Conservation (phyloP, 169 alveolate genomes). For the Plasmodium malariae region DNA sequence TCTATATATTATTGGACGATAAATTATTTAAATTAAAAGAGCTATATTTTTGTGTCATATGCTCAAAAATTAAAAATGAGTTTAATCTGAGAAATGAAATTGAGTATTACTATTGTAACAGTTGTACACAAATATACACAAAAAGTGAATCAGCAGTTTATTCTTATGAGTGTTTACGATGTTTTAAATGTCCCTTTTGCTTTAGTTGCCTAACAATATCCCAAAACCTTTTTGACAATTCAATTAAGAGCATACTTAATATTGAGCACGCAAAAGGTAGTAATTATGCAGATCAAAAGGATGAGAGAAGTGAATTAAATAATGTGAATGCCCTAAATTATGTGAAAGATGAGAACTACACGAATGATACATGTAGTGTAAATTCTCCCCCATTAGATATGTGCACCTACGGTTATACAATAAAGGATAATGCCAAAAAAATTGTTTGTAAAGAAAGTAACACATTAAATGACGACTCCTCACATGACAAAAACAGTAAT, state of each 20-base stretch:
- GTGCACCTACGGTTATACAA: neutral
- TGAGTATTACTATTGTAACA: slow-evolving; percentile 64
- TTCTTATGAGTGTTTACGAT: slow-evolving; percentile 67
- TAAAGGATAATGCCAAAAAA: neutral
- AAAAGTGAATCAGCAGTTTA: slow-evolving; percentile 43
- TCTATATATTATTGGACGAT: slow-evolving; percentile 49
- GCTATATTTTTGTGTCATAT: slow-evolving; percentile 55
- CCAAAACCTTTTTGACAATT: slow-evolving; percentile 13
- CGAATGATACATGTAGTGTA: neutral
- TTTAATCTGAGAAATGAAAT: slow-evolving; percentile 56
- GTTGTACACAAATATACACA: slow-evolving; percentile 64
- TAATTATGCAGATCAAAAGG: neutral
- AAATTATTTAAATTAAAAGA: slow-evolving; percentile 67
- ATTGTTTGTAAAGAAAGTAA: neutral
- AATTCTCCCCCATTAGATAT: neutral
- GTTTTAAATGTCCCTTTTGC: slow-evolving; percentile 68
- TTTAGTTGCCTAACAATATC: slow-evolving; percentile 34
- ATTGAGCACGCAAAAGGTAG: slow-evolving; percentile 1
- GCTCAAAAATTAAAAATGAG: slow-evolving; percentile 66
- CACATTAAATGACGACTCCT: slow-evolving; percentile 26
- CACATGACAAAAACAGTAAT: neutral
- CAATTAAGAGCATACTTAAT: slow-evolving; percentile 4
- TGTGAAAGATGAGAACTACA: no score
- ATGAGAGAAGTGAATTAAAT: neutral
- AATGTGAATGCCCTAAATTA: neutral